These are phyloP conservation scores for Globisporangium parvum DNA, from an alignment of 352 stramenopile genomes.

Conservation along the genomic window DNA sequence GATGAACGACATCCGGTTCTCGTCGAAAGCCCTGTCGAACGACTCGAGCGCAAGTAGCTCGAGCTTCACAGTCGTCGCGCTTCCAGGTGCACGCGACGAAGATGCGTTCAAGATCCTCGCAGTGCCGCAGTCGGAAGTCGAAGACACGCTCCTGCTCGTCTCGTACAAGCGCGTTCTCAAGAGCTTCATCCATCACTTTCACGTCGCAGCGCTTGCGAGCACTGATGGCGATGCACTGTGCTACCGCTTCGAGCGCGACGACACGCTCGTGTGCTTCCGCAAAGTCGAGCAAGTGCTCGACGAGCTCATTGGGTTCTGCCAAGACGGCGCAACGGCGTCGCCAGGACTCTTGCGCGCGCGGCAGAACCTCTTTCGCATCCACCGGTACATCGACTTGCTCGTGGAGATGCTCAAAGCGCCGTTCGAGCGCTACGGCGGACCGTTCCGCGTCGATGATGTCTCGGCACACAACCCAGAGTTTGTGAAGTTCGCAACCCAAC, in stretches of 20 bases:
- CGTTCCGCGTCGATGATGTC: constrained; percentile 51
- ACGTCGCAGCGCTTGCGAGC: neutral
- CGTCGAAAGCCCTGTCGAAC: constrained; percentile 41
- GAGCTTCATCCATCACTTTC: constrained; percentile 37
- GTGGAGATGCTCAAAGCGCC: constrained; percentile 60
- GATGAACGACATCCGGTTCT: constrained; percentile 60
- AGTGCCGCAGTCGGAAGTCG: constrained; percentile 38
- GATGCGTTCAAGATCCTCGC: constrained; percentile 61
- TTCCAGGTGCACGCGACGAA: constrained; percentile 52
- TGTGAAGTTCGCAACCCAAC: constrained; percentile 16
- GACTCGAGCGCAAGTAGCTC: constrained; percentile 15
- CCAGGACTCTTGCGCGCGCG: constrained; percentile 23
- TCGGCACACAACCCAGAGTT: constrained; percentile 46
- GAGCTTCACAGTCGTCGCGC: constrained; percentile 39
- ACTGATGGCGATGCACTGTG: constrained; percentile 8
- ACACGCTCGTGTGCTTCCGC: constrained; percentile 26
- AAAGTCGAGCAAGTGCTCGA: constrained; percentile 33
- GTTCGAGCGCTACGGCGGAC: constrained; percentile 50
- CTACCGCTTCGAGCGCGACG: constrained; percentile 27
- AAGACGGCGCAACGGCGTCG: constrained; percentile 20
- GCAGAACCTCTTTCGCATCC: constrained; percentile 47
- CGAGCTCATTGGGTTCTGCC: constrained; percentile 47
- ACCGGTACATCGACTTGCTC: constrained; percentile 59
- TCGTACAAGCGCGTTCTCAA: constrained; percentile 46
- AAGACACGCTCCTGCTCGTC: constrained; percentile 53